A percentile compares a stretch with the other conserved stretches of the same genome.
These are phyloP conservation scores for Mimosa bimucronata DNA, from an alignment of 306 rosid genomes.

Conservation along the genomic window DNA sequence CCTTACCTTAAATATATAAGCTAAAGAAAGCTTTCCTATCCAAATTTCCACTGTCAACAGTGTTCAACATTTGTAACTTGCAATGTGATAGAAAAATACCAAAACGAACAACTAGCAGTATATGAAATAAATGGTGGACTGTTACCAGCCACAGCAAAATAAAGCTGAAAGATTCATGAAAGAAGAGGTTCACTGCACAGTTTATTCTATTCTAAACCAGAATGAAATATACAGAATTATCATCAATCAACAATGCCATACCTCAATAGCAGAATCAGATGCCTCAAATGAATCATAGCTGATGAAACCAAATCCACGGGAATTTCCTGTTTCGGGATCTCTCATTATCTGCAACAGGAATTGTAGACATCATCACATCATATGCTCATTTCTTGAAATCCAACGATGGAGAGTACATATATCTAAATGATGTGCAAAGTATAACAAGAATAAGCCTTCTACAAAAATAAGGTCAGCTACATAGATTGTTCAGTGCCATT, in stretches of 20 bases:
- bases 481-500: no score
- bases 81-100: not conserved
- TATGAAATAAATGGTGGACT: not conserved
- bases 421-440: constrained; percentile 9
- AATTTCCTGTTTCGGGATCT: constrained; percentile 96
- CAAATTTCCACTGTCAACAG: not conserved
- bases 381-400: constrained; percentile 18
- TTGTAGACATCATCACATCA: constrained; percentile 41
- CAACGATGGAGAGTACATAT: not conserved
- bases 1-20: not conserved
- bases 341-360: constrained; percentile 85
- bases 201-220: constrained; percentile 21
- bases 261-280: constrained; percentile 99
- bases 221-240: not conserved
- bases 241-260: constrained; percentile 31
- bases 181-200: constrained; percentile 1
- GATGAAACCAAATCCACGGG: constrained; percentile 97
- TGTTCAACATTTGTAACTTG: not conserved
- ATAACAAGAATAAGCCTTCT: not conserved
- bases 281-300: constrained; percentile 99
- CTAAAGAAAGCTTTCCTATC: not conserved
- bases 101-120: not conserved
- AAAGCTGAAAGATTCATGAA: constrained; percentile 1
- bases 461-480: not conserved
- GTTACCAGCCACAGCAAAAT: not conserved